Evolutionary conservation across 495 filamentous ascomycete species (phyloP).

Genomic region (Aspergillus ostianus): DNA sequence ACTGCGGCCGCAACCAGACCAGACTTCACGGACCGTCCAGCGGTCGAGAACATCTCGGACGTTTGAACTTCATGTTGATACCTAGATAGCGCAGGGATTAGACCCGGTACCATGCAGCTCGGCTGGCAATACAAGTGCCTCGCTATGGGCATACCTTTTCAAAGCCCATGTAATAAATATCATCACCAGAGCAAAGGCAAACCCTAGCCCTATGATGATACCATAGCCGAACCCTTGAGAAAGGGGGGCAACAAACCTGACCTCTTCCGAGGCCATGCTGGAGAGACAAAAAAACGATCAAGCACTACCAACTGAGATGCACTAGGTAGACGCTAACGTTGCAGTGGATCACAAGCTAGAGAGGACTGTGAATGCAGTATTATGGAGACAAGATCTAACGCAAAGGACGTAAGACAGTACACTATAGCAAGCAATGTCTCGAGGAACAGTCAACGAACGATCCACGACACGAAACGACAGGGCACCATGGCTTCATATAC

Average conservation of each 20-base stretch:
- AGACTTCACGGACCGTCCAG: conserved; percentile 90
- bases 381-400: not conserved
- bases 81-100: conserved; percentile 28
- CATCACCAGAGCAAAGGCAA: conserved; percentile 77
- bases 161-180: conserved; percentile 78
- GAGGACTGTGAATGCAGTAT: not conserved
- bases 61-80: conserved; percentile 96
- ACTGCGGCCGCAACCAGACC: conserved; percentile 95
- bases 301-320: not conserved
- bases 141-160: conserved; percentile 47
- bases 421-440: not conserved
- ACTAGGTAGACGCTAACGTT: not conserved
- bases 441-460: not conserved
- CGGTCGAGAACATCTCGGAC: conserved; percentile 96
- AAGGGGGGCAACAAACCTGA: conserved; percentile 53
- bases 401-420: not conserved
- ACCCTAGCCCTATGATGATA: conserved; percentile 74
- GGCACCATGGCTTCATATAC: conserved; percentile 5
- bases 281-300: not conserved
- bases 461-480: not conserved
- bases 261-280: conserved; percentile 16
- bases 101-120: not conserved
- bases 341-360: not conserved
- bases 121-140: not conserved
- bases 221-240: conserved; percentile 76